These are phyloP conservation scores for Aphanomyces stellatus DNA, from an alignment of 352 stramenopile species.

Conservation along the genomic window DNA sequence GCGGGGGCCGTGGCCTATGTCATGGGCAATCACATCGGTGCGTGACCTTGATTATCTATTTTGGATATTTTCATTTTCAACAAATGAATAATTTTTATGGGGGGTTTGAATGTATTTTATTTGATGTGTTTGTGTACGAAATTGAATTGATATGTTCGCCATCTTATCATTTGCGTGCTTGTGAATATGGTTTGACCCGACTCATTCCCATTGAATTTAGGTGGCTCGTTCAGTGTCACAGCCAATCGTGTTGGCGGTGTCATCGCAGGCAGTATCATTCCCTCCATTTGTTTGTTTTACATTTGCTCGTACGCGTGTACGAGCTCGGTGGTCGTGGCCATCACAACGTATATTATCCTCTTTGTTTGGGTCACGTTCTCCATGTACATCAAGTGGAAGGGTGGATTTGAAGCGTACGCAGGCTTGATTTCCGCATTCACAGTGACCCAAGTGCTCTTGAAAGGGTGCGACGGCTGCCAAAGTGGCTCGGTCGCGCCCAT, in stretches of 20 bases:
- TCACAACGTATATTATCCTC: slow-evolving; percentile 43
- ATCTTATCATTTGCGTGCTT: background rate
- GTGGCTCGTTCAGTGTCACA: slow-evolving; percentile 67
- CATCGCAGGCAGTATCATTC: slow-evolving; percentile 68
- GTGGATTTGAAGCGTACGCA: slow-evolving; percentile 60
- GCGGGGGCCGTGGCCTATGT: slow-evolving; percentile 58
- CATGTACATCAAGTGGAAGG: slow-evolving; percentile 66
- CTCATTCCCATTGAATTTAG: background rate
- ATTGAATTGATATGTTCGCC: background rate
- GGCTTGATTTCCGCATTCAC: slow-evolving; percentile 69
- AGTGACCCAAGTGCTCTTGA: slow-evolving; percentile 47
- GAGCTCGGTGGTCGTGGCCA: slow-evolving; percentile 28
- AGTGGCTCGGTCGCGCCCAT: slow-evolving; percentile 29
- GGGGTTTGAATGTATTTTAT: too few relatives aligned
- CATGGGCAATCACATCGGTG: slow-evolving; percentile 67
- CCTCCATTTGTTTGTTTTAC: slow-evolving; percentile 80
- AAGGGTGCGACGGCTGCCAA: slow-evolving; percentile 46
- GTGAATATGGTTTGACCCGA: background rate
- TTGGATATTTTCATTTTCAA: background rate
- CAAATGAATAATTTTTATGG: too few relatives aligned
- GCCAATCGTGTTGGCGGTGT: slow-evolving; percentile 77
- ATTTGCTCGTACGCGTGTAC: slow-evolving; percentile 56
- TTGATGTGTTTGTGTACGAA: background rate
- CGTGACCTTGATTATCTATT: background rate
- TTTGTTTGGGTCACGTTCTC: slow-evolving; percentile 68